Percentiles rank a stretch among this genome's conserved stretches.
Evolutionary conservation across 2,329 filamentous ascomycete species (phyloP).

Genomic region (Lecanicillium sp.): DNA sequence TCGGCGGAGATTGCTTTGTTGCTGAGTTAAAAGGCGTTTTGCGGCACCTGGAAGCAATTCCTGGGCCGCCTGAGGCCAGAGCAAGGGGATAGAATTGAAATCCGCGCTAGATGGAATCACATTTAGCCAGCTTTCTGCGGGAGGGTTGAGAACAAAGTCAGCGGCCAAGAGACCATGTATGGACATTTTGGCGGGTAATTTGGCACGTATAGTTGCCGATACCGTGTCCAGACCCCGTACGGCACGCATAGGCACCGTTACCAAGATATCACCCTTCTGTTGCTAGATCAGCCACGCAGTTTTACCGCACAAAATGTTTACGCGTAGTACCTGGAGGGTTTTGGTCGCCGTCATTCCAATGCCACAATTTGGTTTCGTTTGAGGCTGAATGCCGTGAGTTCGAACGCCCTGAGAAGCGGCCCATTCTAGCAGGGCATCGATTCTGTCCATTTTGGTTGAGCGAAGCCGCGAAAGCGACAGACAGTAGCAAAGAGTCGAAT

Average conservation of each 20-base stretch:
- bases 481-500: no score
- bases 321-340: background rate
- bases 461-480: no score
- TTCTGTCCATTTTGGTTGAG: background rate
- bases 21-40: slow-evolving; percentile 43
- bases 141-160: slow-evolving; percentile 44
- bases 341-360: slow-evolving; percentile 1
- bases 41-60: slow-evolving; percentile 40
- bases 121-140: slow-evolving; percentile 3
- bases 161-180: slow-evolving; percentile 69
- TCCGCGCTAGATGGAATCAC: slow-evolving; percentile 7
- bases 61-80: slow-evolving; percentile 43
- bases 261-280: slow-evolving; percentile 47
- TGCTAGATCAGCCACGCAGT: background rate
- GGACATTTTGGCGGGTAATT: slow-evolving; percentile 48
- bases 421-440: background rate
- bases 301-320: background rate
- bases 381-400: background rate
- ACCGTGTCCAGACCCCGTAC: slow-evolving; percentile 61
- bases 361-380: background rate
- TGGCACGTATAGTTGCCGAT: slow-evolving; percentile 45
- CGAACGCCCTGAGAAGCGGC: background rate
- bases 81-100: slow-evolving; percentile 28
- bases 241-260: slow-evolving; percentile 57
- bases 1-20: slow-evolving; percentile 37